A percentile compares a stretch with the other conserved stretches of the same genome.
phyloP scores from a whole-genome alignment of 148 eudicot genomes.

The Rhododendron mucronatum region DNA sequence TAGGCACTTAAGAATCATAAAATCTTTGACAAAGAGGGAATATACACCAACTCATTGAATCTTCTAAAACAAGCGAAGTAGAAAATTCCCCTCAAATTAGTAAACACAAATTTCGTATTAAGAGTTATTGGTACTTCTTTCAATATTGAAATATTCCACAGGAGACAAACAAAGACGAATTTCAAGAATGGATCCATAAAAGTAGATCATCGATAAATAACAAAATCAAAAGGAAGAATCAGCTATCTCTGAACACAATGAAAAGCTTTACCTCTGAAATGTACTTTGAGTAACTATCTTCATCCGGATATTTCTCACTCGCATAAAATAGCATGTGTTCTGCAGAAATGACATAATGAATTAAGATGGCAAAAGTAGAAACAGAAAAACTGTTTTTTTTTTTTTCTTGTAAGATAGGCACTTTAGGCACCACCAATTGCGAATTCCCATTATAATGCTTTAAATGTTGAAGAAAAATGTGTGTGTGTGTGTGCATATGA shows the following conservation, averaged over 20 bases:
- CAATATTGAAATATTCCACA: background rate
- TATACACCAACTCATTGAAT: background rate
- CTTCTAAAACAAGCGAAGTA: background rate
- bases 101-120: background rate
- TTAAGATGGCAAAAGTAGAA: background rate
- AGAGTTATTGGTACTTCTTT: background rate
- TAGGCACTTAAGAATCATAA: background rate
- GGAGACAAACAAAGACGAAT: background rate
- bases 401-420: background rate
- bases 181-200: background rate
- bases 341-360: constrained; percentile 23
- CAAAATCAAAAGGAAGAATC: background rate
- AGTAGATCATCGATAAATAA: background rate
- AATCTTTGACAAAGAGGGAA: background rate
- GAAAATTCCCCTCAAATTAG: background rate
- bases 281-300: constrained; percentile 93
- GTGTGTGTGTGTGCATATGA: background rate
- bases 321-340: constrained; percentile 98
- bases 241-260: background rate
- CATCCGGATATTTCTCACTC: constrained; percentile 89
- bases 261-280: constrained; percentile 58
- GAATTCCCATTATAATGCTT: background rate
- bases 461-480: background rate
- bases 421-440: background rate
- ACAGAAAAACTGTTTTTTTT: background rate